Evolutionary conservation across 768 basidiomycete genomes (phyloP).

Genomic region (Tubosaeta sp.): DNA sequence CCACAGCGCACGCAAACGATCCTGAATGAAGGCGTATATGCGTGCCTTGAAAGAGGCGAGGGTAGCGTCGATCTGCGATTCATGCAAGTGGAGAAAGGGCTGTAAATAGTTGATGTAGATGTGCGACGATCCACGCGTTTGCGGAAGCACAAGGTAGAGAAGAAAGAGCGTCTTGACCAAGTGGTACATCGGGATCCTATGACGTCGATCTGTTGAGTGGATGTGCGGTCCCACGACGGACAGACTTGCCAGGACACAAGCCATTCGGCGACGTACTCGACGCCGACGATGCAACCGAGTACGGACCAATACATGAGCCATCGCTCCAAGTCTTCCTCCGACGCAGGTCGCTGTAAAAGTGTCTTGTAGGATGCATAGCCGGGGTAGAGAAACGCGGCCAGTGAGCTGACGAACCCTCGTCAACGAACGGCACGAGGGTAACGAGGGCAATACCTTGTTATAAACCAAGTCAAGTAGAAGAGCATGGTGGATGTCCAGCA

Average conservation of each 20-base stretch:
- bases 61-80: conserved; percentile 78
- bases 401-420: conserved; percentile 42
- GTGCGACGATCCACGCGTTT: conserved; percentile 83
- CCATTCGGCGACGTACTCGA: conserved; percentile 88
- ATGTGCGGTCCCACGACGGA: conserved; percentile 6
- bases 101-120: conserved; percentile 76
- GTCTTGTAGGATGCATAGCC: conserved; percentile 97
- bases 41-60: conserved; percentile 61
- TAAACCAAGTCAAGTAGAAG: conserved; percentile 38
- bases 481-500: conserved; percentile 25
- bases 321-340: conserved; percentile 80
- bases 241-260: conserved; percentile 71
- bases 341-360: conserved; percentile 79
- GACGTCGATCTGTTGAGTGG: conserved; percentile 7
- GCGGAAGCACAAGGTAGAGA: conserved; percentile 86
- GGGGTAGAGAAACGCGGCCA: conserved; percentile 81
- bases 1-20: conserved; percentile 62
- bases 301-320: conserved; percentile 99
- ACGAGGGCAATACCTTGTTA: conserved; percentile 34
- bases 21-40: conserved; percentile 61
- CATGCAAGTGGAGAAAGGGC: conserved; percentile 80
- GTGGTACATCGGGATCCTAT: conserved; percentile 88
- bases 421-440: conserved; percentile 26
- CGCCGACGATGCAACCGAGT: conserved; percentile 71
- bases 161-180: conserved; percentile 78